Percentiles rank a stretch among this genome's conserved stretches.
These are phyloP conservation scores for Penicillium sp. DNA, from an alignment of 2,329 filamentous ascomycete genomes.

Conservation along the genomic window DNA sequence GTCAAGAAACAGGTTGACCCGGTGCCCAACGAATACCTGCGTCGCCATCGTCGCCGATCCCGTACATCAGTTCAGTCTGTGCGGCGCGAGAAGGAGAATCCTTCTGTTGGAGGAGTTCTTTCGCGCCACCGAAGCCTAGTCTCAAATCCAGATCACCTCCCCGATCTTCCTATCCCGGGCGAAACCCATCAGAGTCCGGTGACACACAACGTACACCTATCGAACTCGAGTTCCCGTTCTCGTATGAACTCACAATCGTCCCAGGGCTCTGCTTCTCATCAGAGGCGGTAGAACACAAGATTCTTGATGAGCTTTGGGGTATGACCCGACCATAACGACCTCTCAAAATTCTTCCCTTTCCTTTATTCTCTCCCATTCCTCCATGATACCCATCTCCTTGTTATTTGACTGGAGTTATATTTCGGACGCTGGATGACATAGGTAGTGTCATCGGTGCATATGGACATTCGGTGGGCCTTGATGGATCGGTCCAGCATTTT, in stretches of 20 bases:
- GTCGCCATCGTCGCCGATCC: conserved; percentile 26
- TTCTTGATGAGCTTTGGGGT: too few species aligned
- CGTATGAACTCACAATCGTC: conserved; percentile 2
- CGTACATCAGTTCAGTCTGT: conserved; percentile 11
- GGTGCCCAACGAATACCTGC: conserved; percentile 39
- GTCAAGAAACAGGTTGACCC: conserved; percentile 54
- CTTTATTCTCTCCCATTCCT: too few species aligned
- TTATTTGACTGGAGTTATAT: too few species aligned
- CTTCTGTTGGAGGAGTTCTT: conserved; percentile 28
- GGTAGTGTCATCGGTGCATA: too few species aligned
- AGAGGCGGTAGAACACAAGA: too few species aligned
- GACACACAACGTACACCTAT: not conserved
- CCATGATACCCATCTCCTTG: too few species aligned
- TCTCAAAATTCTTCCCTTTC: too few species aligned
- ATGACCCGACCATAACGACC: too few species aligned
- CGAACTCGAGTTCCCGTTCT: conserved; percentile 5
- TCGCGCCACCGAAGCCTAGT: conserved; percentile 31
- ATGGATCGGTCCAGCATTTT: conserved; percentile 2
- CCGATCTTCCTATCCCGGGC: conserved; percentile 17
- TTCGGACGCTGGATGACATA: not conserved
- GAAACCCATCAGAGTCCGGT: conserved; percentile 12
- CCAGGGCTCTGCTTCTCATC: not conserved
- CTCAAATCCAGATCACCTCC: conserved; percentile 22
- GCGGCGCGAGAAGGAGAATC: conserved; percentile 31
- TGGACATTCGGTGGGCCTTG: not conserved